A percentile compares a stretch with the other conserved stretches of the same genome.
Evolutionary conservation across 1,284 basidiomycete species (phyloP).

Genomic region (Cryptococcus sp.): DNA sequence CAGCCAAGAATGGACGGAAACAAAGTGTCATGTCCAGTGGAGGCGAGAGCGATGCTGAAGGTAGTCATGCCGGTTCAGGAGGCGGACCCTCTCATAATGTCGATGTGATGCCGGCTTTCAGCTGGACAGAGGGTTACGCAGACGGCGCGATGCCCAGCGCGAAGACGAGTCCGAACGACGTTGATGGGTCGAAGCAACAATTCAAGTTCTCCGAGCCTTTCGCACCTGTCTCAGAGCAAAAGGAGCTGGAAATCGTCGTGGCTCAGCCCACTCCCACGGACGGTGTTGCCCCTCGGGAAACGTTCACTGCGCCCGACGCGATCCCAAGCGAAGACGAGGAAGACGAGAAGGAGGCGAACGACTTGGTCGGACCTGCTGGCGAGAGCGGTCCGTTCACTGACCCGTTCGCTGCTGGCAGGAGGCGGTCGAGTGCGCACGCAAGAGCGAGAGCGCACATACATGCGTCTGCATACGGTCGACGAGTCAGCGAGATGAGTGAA

Average conservation of each 20-base stretch:
- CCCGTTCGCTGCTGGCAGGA: no score
- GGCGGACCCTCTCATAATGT: neutral
- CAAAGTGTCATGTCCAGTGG: slow-evolving; percentile 4
- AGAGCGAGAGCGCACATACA: no score
- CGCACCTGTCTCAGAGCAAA: slow-evolving; percentile 4
- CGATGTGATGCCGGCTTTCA: slow-evolving; percentile 17
- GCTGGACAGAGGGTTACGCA: slow-evolving; percentile 29
- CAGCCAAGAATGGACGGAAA: slow-evolving; percentile 1
- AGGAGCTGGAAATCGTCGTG: slow-evolving; percentile 14
- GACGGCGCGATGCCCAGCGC: slow-evolving; percentile 14
- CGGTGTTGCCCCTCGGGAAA: slow-evolving; percentile 3
- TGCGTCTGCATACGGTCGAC: no score
- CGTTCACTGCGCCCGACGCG: slow-evolving; percentile 6
- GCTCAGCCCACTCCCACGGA: slow-evolving; percentile 12
- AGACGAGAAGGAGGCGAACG: neutral
- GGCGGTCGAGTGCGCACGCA: no score
- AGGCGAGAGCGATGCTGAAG: slow-evolving; percentile 11
- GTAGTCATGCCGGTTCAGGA: neutral
- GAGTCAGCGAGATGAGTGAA: no score
- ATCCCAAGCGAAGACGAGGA: neutral
- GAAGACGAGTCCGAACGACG: neutral
- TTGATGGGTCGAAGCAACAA: neutral
- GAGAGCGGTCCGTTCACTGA: no score
- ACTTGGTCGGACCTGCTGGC: no score
- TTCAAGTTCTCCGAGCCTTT: neutral